A percentile compares a stretch with the other conserved stretches of the same genome.
Evolutionary conservation across 306 rosid genomes (phyloP).

Genomic region (Vachellia collinsii): DNA sequence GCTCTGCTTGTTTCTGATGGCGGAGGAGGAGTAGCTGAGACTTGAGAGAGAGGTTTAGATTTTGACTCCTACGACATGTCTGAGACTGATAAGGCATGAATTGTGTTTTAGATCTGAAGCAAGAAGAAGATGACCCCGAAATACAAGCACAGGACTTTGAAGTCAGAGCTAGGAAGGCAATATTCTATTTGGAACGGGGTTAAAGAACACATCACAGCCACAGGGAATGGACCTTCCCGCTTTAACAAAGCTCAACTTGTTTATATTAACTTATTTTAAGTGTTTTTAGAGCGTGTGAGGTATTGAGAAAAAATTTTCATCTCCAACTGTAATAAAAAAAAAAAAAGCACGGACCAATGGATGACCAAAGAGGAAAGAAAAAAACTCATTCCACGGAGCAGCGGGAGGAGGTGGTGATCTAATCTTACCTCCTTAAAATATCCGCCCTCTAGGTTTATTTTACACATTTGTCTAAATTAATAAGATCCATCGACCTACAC

Average conservation of each 20-base stretch:
- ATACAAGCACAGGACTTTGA: slow-evolving; percentile 5
- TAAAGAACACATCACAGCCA: not conserved
- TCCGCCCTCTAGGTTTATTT: not conserved
- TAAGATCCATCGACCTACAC: not conserved
- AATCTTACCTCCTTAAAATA: not conserved
- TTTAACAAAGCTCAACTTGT: not conserved
- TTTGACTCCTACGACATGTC: slow-evolving; percentile 25
- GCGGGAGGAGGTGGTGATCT: not conserved
- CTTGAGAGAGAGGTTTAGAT: not conserved
- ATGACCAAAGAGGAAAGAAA: not conserved
- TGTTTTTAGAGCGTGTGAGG: too few species aligned
- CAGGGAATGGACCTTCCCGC: slow-evolving; percentile 15
- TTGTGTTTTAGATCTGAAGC: slow-evolving; percentile 47
- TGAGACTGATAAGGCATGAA: slow-evolving; percentile 26
- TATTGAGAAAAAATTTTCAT: too few species aligned
- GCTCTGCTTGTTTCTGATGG: not conserved
- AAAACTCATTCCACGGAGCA: not conserved
- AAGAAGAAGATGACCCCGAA: not conserved
- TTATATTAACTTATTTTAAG: too few species aligned
- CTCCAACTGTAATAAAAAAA: too few species aligned
- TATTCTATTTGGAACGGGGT: not conserved
- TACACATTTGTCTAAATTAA: not conserved
- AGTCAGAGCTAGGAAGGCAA: slow-evolving; percentile 29
- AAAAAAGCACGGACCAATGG: not conserved
- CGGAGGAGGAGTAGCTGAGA: slow-evolving; percentile 22